Base-by-base conservation (phyloP, 257 asterid species). In the Nicotiana paniculata region DNA sequence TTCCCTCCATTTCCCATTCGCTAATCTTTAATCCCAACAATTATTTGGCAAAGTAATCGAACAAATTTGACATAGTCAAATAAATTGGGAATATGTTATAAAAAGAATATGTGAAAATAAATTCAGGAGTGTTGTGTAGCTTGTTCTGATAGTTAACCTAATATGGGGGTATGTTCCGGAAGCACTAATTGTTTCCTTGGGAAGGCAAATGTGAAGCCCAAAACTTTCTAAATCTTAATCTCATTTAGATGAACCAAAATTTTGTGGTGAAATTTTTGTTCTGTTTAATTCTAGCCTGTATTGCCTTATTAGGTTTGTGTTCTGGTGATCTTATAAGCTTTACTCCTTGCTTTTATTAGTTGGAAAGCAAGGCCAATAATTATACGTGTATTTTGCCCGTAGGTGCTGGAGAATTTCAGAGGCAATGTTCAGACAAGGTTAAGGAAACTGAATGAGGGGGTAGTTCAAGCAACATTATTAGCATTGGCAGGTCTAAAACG, bases 401-500 rank as follows among this genome's bases (percentile, higher is more conserved):
- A 96, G 98, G 98, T 96, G 86, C 85, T 88, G 70, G 99, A 94
- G 88, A 96, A 96, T 77, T 96, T 96, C 63, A 91, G 98, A 83
- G 99, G 99, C 67, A 96, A 96, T 87, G 99, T 96, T 39, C 99
- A 92, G 85, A 96, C 99, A 15, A 90, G 99, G 84, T 86, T 96
- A 57, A 93, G 85, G 79, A 96, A 96, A 85, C 83, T 96, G 84
- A 92, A 90, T 18, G 99, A 96, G 81, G 98, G 99, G 32, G 97
- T 92, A 57, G 98, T 96, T 81, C 97, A 93, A 88, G 98, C 97
- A 79, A 96, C 99, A 37, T 82, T 96, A 72, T 79, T 96, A 84
- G 99, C 99, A 68, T 85, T 94, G 83, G 99, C 99, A 15, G 99
- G 98, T 46, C 89, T 96, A 70, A 96, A 93, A 78, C 97, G 99